Evolutionary conservation across 768 basidiomycete species (phyloP).

Genomic region (Lactifluus hygrophoroides): DNA sequence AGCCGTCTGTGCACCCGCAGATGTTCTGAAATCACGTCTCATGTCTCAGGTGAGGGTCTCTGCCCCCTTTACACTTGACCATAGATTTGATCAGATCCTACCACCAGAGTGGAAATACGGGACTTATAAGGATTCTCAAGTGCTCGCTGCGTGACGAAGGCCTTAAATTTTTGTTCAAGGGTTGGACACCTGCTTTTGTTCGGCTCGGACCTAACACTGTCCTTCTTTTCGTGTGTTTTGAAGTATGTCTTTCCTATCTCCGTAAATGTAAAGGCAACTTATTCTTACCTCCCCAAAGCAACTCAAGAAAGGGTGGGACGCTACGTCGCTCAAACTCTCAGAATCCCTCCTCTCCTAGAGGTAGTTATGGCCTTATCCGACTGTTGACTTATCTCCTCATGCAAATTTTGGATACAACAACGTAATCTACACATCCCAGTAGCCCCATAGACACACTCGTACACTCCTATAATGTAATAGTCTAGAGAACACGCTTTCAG

Average conservation of each 20-base stretch:
- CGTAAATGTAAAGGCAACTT: background rate
- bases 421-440: background rate
- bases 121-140: slow-evolving; percentile 43
- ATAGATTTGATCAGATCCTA: background rate
- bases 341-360: background rate
- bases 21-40: slow-evolving; percentile 66
- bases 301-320: slow-evolving; percentile 58
- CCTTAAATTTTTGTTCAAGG: slow-evolving; percentile 71
- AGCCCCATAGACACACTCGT: background rate
- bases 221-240: slow-evolving; percentile 77
- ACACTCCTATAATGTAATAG: background rate
- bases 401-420: background rate
- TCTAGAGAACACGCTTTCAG: no score
- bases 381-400: background rate
- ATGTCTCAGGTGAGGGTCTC: slow-evolving; percentile 57
- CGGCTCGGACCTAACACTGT: slow-evolving; percentile 80
- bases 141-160: slow-evolving; percentile 67
- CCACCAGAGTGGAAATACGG: slow-evolving; percentile 41
- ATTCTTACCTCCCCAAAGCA: slow-evolving; percentile 36
- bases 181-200: slow-evolving; percentile 85
- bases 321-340: background rate
- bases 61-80: background rate
- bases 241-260: slow-evolving; percentile 36
- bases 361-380: background rate
- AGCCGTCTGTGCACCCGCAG: slow-evolving; percentile 76